A percentile compares a stretch with the other conserved stretches of the same genome.
Evolutionary conservation across 2,329 filamentous ascomycete genomes (phyloP).

Genomic region (Aspergillus clavatus): DNA sequence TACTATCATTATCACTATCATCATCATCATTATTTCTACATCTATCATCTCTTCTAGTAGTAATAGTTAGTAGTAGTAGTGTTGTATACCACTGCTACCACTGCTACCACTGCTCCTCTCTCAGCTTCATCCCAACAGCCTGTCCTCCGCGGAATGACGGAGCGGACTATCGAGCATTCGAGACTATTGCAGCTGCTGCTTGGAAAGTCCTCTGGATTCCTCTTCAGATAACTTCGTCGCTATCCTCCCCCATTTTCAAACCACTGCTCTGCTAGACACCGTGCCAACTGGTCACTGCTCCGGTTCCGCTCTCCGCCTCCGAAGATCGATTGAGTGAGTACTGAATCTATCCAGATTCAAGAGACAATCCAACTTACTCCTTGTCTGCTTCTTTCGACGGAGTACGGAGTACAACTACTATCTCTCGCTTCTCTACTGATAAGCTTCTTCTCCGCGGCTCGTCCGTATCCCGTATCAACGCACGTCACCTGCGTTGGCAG

Average conservation of each 20-base stretch:
- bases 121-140: neutral
- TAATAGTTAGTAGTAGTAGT: no score
- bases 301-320: slow-evolving; percentile 16
- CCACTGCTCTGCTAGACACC: neutral
- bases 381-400: no score
- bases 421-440: slow-evolving; percentile 15
- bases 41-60: no score
- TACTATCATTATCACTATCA: no score
- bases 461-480: slow-evolving; percentile 13
- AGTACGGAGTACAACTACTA: no score
- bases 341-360: no score
- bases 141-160: slow-evolving; percentile 24
- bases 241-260: neutral
- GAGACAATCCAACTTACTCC: no score
- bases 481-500: neutral
- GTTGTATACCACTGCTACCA: no score
- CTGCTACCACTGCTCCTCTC: neutral
- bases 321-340: no score
- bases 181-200: slow-evolving; percentile 28
- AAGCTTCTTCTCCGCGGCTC: slow-evolving; percentile 23
- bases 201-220: slow-evolving; percentile 5
- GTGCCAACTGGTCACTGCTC: slow-evolving; percentile 6
- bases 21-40: no score
- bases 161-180: slow-evolving; percentile 25
- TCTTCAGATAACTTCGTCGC: slow-evolving; percentile 1